Base-by-base conservation (phyloP, 2,329 filamentous ascomycete genomes). In the Rachicladosporium sp. region DNA sequence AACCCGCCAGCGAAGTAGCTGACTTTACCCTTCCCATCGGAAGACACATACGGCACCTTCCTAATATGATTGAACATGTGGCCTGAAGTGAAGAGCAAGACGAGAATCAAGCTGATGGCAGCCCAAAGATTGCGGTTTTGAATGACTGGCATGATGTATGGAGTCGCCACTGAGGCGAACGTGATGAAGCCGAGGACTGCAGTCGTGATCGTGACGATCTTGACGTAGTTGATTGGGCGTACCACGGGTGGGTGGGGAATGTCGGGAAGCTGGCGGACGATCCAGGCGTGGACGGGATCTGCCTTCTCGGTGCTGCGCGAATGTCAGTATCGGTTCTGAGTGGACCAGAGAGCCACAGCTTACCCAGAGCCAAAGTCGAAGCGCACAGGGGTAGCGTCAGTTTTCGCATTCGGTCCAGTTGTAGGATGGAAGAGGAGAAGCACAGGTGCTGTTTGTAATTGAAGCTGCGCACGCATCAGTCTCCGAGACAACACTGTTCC, bases 41-140 rank as follows among this genome's bases (percentile, higher is more conserved):
- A 83, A 32, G 78, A 72, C 27, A 96, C 86, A 53, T 98, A 98
- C 2, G 91, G 91, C 2, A 93, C 85, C 61, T 91, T 89, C 52
- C 93, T 78, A 57, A 98, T 98, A 58, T 95, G 88, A 63, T 96
- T 98, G 73, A 93, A 98, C 93, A 98, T 98, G 65, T 96, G 88
- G 31, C 91, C 93, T 52, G 83, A 91, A 35, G 82, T 95, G 66
- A 96, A 98, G 42, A 95, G 70, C 32, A 98, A 74, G 46, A 98
- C 88, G 10, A 79, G 71, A 54, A 96, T 87, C 50, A 98, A 68
- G 62, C 83, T 93, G 54, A 93, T 64, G 13, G 83, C 85, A 19
- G 89, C 88, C 91, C 91, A 98, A 11, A 96, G 66, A 55, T 93
- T 96, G 51, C 89, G 82, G 68, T 82, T 95, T 61, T 87, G 84